Evolutionary conservation across 1,139 yeast species (phyloP), one percentile per base, ranked within the genome.

Genomic region (Fermentozyma sake): DNA sequence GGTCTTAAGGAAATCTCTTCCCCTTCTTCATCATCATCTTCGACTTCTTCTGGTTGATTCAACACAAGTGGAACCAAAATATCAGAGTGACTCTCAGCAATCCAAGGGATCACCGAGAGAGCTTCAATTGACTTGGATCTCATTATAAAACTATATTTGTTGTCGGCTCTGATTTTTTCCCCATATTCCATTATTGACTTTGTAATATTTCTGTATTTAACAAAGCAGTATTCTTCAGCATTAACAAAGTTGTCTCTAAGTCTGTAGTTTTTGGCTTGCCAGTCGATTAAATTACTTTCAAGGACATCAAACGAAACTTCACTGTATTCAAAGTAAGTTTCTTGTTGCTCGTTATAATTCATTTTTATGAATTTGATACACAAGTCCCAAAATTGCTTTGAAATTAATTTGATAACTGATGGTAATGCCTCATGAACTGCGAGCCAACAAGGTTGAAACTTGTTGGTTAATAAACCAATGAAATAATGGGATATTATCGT

Each of bases 361-460:
- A 49, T 35, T 10, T 50, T 44, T 16, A 70, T 46, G 42, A 81
- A 70, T 5, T 52, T 48, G 27, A 51, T 52, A 0, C 76, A 55
- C 13, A 73, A 46, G 0, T 62, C 48, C 95, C 96, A 89, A 1
- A 84, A 63, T 5, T 61, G 35, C 0, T 54, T 53, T 5, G 68
- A 64, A 29, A 71, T 60, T 28, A 65, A 66, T 8, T 55, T 61
- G 8, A 62, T 54, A 7, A 80, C 52, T 6, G 51, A 46, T 1
- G 79, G 74, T 7, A 84, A 46, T 5, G 72, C 68, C 36, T 80
- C 91, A 31, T 68, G 61, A 3, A 83, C 80, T 4, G 83, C 84
- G 12, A 74, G 72, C 95, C 95, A 86, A 16, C 81, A 68, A 2
- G 98, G 98, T 35, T 86, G 83, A 44, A 91, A 87, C 36, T 75